Evolutionary conservation across 345 rosid genomes (phyloP), one percentile per base, ranked within the genome.

Genomic region (Hibiscus syriacus): DNA sequence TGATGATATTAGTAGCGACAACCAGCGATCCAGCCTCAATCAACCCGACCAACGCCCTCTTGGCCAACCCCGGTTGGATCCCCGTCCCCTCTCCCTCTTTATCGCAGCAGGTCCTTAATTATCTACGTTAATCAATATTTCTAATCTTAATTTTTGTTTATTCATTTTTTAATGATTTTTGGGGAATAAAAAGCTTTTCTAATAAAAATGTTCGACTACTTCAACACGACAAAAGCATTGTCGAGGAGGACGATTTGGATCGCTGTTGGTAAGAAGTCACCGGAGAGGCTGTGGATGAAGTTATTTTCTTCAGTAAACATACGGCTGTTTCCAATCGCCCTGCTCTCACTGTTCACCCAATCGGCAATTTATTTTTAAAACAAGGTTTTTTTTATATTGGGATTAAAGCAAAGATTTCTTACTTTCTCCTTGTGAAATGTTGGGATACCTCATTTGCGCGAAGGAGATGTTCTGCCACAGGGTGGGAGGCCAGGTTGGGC

Each of bases 301-400:
- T 92, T 34, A 84, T 92, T 72, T 90, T 92, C 82, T 80, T 92
- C 71, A 90, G 98, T 80, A 87, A 82, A 71, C 98, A 90, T 83
- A 86, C 6, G n/a, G n/a, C n/a, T n/a, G n/a, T n/a, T n/a, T n/a
- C n/a, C n/a, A n/a, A n/a, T n/a, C n/a, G n/a, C n/a, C 97, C 98
- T 0, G 93, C 98, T 23, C 81, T 90, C 5, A 92, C 98, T 20
- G 63, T 92, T 72, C 98, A 92, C 23, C 97, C 98, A 0, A 92
- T 83, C 43, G 98, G 98, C 87, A 34, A 74, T 20, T 39, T 25
- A 0, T 58, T 50, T 36, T n/a, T 46, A n/a, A 46, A 48, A 48
- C 1, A n/a, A 26, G 5, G 14, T 34, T 34, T 34, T 34, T 9
- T 9, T 3, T 23, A 12, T 67, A 71, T 17, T 86, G 91, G 97